Evolutionary conservation across 148 eudicot genomes (phyloP), one percentile per base, ranked within the genome.

Genomic region (Pouteria glomerata): DNA sequence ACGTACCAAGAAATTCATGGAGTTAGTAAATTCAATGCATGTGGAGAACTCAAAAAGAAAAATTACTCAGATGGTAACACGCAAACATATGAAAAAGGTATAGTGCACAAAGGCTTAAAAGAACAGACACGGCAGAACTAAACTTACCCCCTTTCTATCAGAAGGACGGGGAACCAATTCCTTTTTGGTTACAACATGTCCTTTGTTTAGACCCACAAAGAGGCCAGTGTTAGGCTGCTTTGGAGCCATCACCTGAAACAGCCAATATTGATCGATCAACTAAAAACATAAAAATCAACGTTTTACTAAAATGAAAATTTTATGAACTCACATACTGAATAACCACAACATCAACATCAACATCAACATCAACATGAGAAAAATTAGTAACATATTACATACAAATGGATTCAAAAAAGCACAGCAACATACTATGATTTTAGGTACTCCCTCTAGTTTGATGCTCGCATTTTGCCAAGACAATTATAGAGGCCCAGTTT

Each of bases 131-230:
- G 8, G 19, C 5, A 56, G 12, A 33, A 39, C 56, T 24, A 11
- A 58, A 51, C 64, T 74, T 75, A 82, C 85, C 68, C 85, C 85
- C 74, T 82, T 82, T 44, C 85, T 70, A 42, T 74, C 85, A 52
- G 82, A 82, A 68, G 85, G 85, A 11, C 79, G 78, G 19, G 85
- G 79, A 29, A 73, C 77, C 71, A 78, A 52, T 39, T 82, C 85
- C 73, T 82, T 82, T 78, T 72, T 82, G 53, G 85, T 82, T 27
- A 69, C 74, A 71, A 82, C 48, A 68, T 82, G 85, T 11, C 85
- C 85, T 78, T 68, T 82, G 85, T 82, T 82, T 19, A 82, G 78
- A 72, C 85, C 85, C 24, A 82, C 85, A 67, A 72, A 74, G 56
- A 82, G 79, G 67, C 85, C 85, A 34, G 72, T 71, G 57, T 75